Base-by-base conservation (phyloP, 225 moss, liverwort and hornwort genomes). In the Antitrichia curtipendula region DNA sequence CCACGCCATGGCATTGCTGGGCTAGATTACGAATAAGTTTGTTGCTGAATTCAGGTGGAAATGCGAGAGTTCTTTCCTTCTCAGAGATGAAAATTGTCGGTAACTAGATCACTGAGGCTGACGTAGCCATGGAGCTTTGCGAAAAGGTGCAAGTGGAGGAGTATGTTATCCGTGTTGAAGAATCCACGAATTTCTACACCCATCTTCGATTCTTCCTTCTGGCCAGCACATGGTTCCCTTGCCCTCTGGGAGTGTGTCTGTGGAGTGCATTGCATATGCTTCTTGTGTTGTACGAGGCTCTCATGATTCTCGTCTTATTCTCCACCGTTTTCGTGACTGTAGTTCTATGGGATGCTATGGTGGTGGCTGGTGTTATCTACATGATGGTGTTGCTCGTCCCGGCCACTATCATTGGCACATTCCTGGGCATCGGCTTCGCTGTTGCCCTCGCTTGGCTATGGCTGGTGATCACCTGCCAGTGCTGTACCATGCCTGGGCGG, bases 281-380 rank as follows among this genome's bases (percentile, higher is more conserved):
- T 24, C 69, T 69, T 40, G 40, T 69, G 69, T 1, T 69, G 8
- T 69, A 15, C 10, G 16, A 43, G 28, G 15, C 16, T 71, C 16
- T 71, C 28, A 16, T 27, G 43, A 43, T 71, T 43, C 36, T 64
- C 20, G 6, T 64, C 64, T 10, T 64, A 10, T 6, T 36, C 5
- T 10, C 20, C 64, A 64, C 3, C 10, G 10, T 19, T 36, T 64
- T 64, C 10, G 10, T 36, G 10, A 10, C 31, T 20, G 64, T 20
- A 64, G 20, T 64, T 64, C 36, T 65, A 65, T 3, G 2, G 2
- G 65, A 65, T 36, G 10, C 20, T 36, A 0, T 16, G 28, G 0
- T 16, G 1, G 3, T 28, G 28, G 0, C 2, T 68, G 68, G 0
- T 13, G 38, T 4, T 4, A n/a, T n/a, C n/a, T n/a, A n/a, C n/a